Evolutionary conservation across 352 stramenopile species (phyloP), one percentile per base, ranked within the genome.

Genomic region (Pythium sukuiense): DNA sequence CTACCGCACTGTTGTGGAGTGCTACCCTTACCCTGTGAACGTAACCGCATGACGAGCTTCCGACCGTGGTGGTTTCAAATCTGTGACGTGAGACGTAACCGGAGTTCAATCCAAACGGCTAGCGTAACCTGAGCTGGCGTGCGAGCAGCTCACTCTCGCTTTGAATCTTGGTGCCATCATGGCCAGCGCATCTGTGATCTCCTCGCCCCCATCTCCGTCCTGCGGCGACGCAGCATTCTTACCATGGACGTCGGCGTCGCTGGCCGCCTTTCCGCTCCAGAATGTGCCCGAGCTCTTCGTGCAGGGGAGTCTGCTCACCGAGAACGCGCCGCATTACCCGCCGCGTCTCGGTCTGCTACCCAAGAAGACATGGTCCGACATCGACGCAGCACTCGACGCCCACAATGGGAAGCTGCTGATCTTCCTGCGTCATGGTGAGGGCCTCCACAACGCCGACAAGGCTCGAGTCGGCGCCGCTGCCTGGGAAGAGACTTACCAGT

Each of bases 401-500:
- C 52, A 65, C 16, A 49, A 67, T 12, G 54, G 70, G 8, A 87
- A 89, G 67, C 67, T 89, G 11, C 46, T 90, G 2, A 76, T 89
- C 50, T 76, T 92, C 32, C 29, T 92, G 55, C 79, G 83, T 18
- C 83, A 92, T 53, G 83, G 80, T 59, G 79, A 92, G 57, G 83
- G 72, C 37, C 79, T 81, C 2, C 83, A 92, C 58, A 92, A 92
- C 45, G 81, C 83, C 37, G 81, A 83, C 52, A 85, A 87, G 49
- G 63, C 70, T 46, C 76, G 78, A n/a, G 76, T 86, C 41, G 81
- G 83, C 6, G 75, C 74, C 29, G 61, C 76, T 14, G 52, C 73
- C 2, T 92, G 83, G 83, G 74, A 87, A 26, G 55, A 74, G 35
- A 54, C 87, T 45, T 75, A 80, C 63, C 76, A 87, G 65, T 84